phyloP scores from a whole-genome alignment of 1,284 basidiomycete species.

The Neotropicomus parvogracilis region DNA sequence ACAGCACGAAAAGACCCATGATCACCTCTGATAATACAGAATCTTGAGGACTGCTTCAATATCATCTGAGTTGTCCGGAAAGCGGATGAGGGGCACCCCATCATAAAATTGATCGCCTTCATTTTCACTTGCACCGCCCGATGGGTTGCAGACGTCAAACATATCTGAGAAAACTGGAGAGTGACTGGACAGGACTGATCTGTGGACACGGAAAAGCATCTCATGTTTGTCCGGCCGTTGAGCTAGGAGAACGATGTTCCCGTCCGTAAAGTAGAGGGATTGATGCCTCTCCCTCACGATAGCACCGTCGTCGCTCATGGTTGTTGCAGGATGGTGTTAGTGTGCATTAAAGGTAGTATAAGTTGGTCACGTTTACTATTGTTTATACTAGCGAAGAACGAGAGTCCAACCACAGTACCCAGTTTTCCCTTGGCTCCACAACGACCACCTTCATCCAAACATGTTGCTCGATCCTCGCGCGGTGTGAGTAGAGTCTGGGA shows the following conservation, averaged over 20 bases:
- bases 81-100: conserved; percentile 8
- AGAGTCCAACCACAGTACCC: no score
- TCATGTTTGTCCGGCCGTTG: neutral
- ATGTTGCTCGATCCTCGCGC: no score
- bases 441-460: no score
- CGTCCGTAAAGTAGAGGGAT: conserved; percentile 13
- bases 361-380: no score
- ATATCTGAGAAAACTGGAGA: conserved; percentile 11
- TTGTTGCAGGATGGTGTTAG: neutral
- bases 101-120: neutral
- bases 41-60: conserved; percentile 9
- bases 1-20: no score
- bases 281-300: conserved; percentile 2
- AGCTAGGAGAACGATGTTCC: conserved; percentile 9
- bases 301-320: neutral
- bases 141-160: conserved; percentile 7
- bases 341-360: no score
- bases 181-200: conserved; percentile 15
- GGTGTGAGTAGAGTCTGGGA: no score
- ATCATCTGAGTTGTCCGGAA: conserved; percentile 10
- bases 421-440: no score
- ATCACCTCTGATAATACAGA: conserved; percentile 15
- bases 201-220: conserved; percentile 15
- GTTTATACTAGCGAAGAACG: no score
- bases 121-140: neutral